Percentiles rank a stretch among this genome's conserved stretches.
Conservation (phyloP, 1,139 yeast species). For the Geotrichum klebahnii region DNA sequence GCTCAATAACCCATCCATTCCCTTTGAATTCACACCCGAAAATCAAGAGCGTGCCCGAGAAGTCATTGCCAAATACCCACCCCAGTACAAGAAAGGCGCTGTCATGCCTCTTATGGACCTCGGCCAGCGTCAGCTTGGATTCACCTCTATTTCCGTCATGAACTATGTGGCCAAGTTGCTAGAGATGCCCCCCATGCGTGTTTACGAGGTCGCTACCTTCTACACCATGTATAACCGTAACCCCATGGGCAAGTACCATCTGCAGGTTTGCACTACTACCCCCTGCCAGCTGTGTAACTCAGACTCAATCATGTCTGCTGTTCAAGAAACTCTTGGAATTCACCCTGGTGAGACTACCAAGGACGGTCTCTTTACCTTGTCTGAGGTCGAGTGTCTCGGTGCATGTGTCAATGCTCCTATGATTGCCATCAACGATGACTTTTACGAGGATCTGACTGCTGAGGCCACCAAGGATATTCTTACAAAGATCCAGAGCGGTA, state of each 20-base stretch:
- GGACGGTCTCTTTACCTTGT: constrained; percentile 74
- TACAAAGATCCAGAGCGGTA: constrained; percentile 62
- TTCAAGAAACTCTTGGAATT: constrained; percentile 57
- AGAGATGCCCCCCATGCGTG: constrained; percentile 94
- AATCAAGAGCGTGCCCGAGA: constrained; percentile 67
- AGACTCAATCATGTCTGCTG: constrained; percentile 70
- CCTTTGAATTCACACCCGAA: constrained; percentile 71
- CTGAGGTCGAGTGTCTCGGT: constrained; percentile 88
- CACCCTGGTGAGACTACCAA: constrained; percentile 76
- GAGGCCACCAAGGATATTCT: constrained; percentile 60
- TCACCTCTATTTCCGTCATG: constrained; percentile 86
- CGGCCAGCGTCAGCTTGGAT: constrained; percentile 86
- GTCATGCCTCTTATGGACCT: constrained; percentile 82
- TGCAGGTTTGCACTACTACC: constrained; percentile 86
- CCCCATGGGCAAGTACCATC: constrained; percentile 81
- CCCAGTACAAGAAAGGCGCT: constrained; percentile 84
- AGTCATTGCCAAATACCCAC: constrained; percentile 74
- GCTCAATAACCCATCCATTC: constrained; percentile 61
- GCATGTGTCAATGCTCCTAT: constrained; percentile 92
- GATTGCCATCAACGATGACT: constrained; percentile 81
- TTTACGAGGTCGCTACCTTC: constrained; percentile 88
- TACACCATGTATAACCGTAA: constrained; percentile 88
- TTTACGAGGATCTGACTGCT: constrained; percentile 74
- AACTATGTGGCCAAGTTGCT: constrained; percentile 83
- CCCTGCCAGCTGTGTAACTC: constrained; percentile 87